Evolutionary conservation across 176 grass and related monocot species (phyloP), one percentile per base, ranked within the genome.

Genomic region (Coix lacrymajobi): DNA sequence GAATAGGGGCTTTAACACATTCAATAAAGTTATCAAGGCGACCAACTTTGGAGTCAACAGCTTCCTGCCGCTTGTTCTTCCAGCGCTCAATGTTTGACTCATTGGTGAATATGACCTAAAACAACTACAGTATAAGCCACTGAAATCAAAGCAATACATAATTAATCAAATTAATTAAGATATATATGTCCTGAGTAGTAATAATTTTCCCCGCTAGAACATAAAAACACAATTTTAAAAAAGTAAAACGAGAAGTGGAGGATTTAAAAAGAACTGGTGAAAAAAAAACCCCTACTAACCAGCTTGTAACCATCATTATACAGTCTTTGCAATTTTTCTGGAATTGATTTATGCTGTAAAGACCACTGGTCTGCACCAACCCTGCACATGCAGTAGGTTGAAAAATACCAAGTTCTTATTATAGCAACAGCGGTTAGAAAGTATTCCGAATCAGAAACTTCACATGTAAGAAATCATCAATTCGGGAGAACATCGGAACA

Each of bases 31-130:
- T 91, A 33, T 98, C 87, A 78, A 98, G 91, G 17, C 92, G 84
- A 15, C 92, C 92, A 86, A 95, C 87, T 95, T 98, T 98, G n/a
- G 96, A 98, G 76, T 98, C 87, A 70, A 98, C 89, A 66, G 92
- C 96, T 81, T 65, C 71, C 57, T 93, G 96, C 64, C 92, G 83
- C 77, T 93, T 98, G 76, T 98, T 95, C 62, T 95, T 98, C 91
- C 90, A 93, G 66, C 86, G 89, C 33, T 98, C 91, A 78, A 98
- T 98, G 57, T 98, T 93, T 63, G 92, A 84, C 82, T 93, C 96
- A 73, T 93, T 98, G 56, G 96, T 98, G 82, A 95, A 98, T 44
- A 98, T 98, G 81, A 95, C 96, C 92, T 98, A 68, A 41, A 86
- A 60, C n/a, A 86, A 29, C 64, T 62, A 62, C 11, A 77, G 5